Evolutionary conservation across 352 stramenopile genomes (phyloP), one percentile per base, ranked within the genome.

Genomic region (Globisporangium spiculum): DNA sequence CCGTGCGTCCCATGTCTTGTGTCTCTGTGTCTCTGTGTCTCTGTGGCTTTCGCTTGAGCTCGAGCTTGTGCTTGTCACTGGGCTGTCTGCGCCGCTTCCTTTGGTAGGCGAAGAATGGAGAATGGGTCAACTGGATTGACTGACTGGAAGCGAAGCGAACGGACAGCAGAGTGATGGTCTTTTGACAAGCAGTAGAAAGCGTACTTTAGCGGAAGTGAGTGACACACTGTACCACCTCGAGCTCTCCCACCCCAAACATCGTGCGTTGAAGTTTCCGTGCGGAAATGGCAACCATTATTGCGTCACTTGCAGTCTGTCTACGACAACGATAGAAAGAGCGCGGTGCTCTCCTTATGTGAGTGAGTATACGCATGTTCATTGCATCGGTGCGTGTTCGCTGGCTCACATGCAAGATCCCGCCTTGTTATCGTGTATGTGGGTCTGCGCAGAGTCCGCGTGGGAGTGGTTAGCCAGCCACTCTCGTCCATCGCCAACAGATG

Each of bases 1-100:
- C 85, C 24, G 82, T 91, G 52, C 86, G 86, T 66, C 86, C 86
- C 86, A 94, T 94, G 7, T 53, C 55, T 44, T 52, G 16, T 50
- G 50, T 10, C 10, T 56, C 22, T 56, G 50, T 75, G 3, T 27
- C 56, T 0, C 3, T 67, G 68, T 46, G 63, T 7, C 9, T 20
- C 18, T 36, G 34, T 65, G 18, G 6, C 32, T 44, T 32, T 18
- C 20, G 41, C 36, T 61, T 18, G 32, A 12, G 32, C 32, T 38
- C 8, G 32, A 12, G 32, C 32, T 38, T 44, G 14, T 12, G 32
- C 34, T 60, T 30, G 7, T 46, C 30, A 26, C 44, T 52, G 18
- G 18, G 18, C 44, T 52, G 18, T 10, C 1, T 16, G 20, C 22
- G 30, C n/a, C 20, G 41, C 60, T 54, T 30, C 24, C 26, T 32